phyloP scores from a whole-genome alignment of 1,139 yeast genomes.

The Diutina rugosa region DNA sequence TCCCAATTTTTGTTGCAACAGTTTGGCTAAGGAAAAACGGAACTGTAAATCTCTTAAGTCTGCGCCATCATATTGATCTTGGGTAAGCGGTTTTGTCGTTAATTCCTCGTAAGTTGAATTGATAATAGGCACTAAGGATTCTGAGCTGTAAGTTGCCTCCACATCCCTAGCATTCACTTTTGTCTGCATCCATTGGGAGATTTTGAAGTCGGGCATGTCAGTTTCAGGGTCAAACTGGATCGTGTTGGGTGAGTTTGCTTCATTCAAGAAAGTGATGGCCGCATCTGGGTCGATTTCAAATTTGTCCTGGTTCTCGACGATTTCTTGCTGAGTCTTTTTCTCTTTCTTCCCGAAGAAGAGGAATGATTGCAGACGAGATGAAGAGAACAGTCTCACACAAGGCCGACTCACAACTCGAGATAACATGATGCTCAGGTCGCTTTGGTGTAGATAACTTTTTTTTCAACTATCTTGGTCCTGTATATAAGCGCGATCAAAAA shows the following conservation, averaged over 20 bases:
- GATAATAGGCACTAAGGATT: conserved; percentile 14
- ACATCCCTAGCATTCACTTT: conserved; percentile 14
- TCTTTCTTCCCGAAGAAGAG: conserved; percentile 7
- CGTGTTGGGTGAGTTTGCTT: conserved; percentile 21
- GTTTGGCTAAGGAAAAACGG: conserved; percentile 48
- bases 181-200: conserved; percentile 23
- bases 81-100: conserved; percentile 9
- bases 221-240: conserved; percentile 14
- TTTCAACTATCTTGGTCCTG: not conserved
- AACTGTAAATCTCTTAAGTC: conserved; percentile 33
- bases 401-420: not conserved
- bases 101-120: conserved; percentile 15
- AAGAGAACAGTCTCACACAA: not conserved
- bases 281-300: conserved; percentile 19
- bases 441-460: not conserved
- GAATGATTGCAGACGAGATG: not conserved
- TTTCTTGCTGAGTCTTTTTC: conserved; percentile 12
- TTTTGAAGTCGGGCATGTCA: conserved; percentile 24
- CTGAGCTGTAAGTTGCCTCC: conserved; percentile 17
- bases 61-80: conserved; percentile 9
- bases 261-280: conserved; percentile 23
- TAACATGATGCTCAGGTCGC: not conserved
- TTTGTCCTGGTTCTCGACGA: conserved; percentile 29
- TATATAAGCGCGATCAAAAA: not conserved
- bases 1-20: conserved; percentile 47